phyloP scores from a whole-genome alignment of 1,284 basidiomycete species.

The Xerocomus nothofagi region DNA sequence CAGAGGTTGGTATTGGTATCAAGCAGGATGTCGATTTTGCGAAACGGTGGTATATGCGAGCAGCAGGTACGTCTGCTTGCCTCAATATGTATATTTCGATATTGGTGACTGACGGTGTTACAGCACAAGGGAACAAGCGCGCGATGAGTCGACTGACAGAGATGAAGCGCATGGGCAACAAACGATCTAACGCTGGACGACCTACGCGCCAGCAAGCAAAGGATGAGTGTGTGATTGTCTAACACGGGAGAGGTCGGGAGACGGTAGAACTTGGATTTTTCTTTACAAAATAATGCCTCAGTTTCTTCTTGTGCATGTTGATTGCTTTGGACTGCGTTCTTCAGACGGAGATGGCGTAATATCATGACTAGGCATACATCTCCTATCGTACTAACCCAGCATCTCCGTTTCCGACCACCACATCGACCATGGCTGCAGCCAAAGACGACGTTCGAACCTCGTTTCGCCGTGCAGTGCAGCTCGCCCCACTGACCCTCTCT shows the following conservation, averaged over 20 bases:
- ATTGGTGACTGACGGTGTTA: constrained; percentile 8
- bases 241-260: constrained; percentile 16
- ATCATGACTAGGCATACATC: constrained; percentile 6
- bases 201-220: constrained; percentile 91
- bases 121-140: constrained; percentile 92
- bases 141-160: constrained; percentile 95
- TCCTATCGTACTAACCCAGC: constrained; percentile 14
- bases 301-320: constrained; percentile 4
- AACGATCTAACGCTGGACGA: constrained; percentile 69
- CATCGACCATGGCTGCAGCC: constrained; percentile 21
- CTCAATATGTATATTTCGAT: neutral
- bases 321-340: constrained; percentile 7
- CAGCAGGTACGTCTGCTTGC: constrained; percentile 69
- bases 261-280: constrained; percentile 11
- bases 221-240: constrained; percentile 87
- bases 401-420: neutral
- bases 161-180: constrained; percentile 78
- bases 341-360: neutral
- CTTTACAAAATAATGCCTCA: too few species aligned
- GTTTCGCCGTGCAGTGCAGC: neutral
- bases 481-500: constrained; percentile 8
- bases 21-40: constrained; percentile 95
- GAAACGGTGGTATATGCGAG: constrained; percentile 98
- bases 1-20: constrained; percentile 96
- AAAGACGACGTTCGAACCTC: constrained; percentile 32